Evolutionary conservation across 2,329 filamentous ascomycete species (phyloP), one percentile per base, ranked within the genome.

Genomic region (Aspergillus sp.): DNA sequence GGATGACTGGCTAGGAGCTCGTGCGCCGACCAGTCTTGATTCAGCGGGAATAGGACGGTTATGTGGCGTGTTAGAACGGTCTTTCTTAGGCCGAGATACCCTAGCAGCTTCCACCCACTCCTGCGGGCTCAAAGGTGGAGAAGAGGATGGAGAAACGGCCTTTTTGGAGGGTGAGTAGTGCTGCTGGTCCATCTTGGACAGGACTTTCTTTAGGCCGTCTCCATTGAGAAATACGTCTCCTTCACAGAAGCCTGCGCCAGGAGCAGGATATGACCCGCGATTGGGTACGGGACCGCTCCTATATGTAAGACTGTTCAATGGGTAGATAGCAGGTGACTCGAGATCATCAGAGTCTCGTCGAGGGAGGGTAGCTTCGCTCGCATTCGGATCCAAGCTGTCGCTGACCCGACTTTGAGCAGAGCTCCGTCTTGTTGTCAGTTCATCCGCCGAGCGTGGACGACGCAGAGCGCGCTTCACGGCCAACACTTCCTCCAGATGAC

Each of bases 91-190:
- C 11, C 57, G 60, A 26, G 58, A 58, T 6, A 49, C 54, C 51
- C 66, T 66, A 19, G 70, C 72, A 19, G 73, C 73, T 33, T 73
- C 72, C 33, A 75, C 51, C 73, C 73, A 75, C 46, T 75, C 73
- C 46, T 73, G 65, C 4, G 72, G 70, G 3, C 71, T 71, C n/a
- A 74, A 55, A 3, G 66, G 67, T 4, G 66, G 63, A 1, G 69
- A 71, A 2, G 63, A 60, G 26, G 54, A 59, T 14, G 32, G 53
- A 36, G 30, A 43, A 9, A 43, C 49, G 16, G 58, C 52, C 16
- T 49, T 54, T 24, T 56, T 58, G 9, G 60, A 56, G 2, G 60
- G 57, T 10, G 60, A 58, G 40, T 59, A 64, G 14, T 61, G 47
- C 4, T 62, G 55, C n/a, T 57, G 61, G 3, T 64, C 58, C 20